Base-by-base conservation (phyloP, 2,329 filamentous ascomycete genomes). In the Cyanodermella asteris region DNA sequence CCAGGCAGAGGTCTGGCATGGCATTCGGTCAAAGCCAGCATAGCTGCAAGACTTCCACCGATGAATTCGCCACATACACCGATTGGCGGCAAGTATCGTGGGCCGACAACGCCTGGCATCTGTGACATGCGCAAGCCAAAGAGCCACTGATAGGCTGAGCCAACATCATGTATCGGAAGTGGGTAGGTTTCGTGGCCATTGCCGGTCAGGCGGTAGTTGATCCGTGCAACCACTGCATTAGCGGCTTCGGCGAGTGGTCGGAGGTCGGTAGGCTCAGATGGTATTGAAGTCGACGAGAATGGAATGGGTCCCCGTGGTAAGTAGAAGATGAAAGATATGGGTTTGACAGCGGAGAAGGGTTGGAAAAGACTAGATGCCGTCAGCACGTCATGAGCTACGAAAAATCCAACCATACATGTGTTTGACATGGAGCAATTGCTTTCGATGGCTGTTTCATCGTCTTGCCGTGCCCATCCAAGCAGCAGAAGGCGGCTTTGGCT, bases 21-120 rank as follows among this genome's bases (percentile, higher is more conserved):
- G 31, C 53, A 59, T 37, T 61, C 57, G 7, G 56, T 60, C 38
- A 61, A 33, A 2, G 53, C 55, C 4, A 61, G 44, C 43, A 53
- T 53, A 3, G 51, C 47, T 6, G 56, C 56, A 5, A 61, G 44
- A 10, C 49, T 45, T 22, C 50, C 57, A 6, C 57, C 57, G 6
- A 58, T 24, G 5, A 58, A 44, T 34, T 59, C 50, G 13, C 57
- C 57, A 32, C 49, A 53, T 4, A 59, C 47, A 11, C 48, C 53
- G 4, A 59, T 40, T 2, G 13, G 27, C 13, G 26, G n/a, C n/a
- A n/a, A n/a, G n/a, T n/a, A n/a, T n/a, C n/a, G n/a, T n/a, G n/a
- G n/a, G n/a, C n/a, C n/a, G n/a, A n/a, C n/a, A n/a, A n/a, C n/a
- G n/a, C n/a, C n/a, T n/a, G n/a, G n/a, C n/a, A n/a, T n/a, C n/a